Evolutionary conservation across 441 rosid genomes (phyloP).

Genomic region (Populus hybrid): DNA sequence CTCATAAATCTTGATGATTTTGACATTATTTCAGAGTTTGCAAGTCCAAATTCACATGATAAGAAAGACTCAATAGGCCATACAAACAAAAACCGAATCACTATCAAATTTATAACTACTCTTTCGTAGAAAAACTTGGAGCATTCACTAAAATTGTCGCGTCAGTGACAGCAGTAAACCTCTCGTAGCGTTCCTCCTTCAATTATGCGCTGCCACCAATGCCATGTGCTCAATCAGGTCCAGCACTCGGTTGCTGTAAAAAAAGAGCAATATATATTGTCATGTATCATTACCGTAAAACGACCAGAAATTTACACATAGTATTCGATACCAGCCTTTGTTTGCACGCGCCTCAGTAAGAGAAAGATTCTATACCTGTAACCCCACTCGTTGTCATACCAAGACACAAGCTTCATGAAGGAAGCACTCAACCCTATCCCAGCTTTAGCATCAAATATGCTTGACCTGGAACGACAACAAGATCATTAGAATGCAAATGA

Average conservation of each 20-base stretch:
- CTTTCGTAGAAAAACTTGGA: neutral
- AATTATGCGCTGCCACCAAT: slow-evolving; percentile 62
- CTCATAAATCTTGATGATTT: neutral
- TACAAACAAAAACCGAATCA: slow-evolving; percentile 12
- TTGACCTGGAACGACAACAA: slow-evolving; percentile 54
- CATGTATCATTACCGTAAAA: neutral
- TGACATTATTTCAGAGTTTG: slow-evolving; percentile 10
- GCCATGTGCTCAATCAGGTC: slow-evolving; percentile 98
- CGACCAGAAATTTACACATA: too few species aligned
- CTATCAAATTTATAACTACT: slow-evolving; percentile 15
- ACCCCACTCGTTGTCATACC: slow-evolving; percentile 99
- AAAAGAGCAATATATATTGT: neutral
- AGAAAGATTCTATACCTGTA: slow-evolving; percentile 60
- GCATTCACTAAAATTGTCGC: slow-evolving; percentile 10
- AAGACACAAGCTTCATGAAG: slow-evolving; percentile 84
- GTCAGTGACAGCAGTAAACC: slow-evolving; percentile 2
- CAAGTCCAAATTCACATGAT: slow-evolving; percentile 3
- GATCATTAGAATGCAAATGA: neutral
- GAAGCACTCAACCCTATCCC: slow-evolving; percentile 81
- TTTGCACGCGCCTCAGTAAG: neutral
- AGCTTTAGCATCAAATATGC: slow-evolving; percentile 96
- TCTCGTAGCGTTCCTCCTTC: slow-evolving; percentile 7
- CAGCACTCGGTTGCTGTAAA: slow-evolving; percentile 87
- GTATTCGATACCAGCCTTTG: neutral
- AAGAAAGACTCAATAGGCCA: neutral